phyloP scores from a whole-genome alignment of 345 rosid genomes.

The Citrus reticulata region DNA sequence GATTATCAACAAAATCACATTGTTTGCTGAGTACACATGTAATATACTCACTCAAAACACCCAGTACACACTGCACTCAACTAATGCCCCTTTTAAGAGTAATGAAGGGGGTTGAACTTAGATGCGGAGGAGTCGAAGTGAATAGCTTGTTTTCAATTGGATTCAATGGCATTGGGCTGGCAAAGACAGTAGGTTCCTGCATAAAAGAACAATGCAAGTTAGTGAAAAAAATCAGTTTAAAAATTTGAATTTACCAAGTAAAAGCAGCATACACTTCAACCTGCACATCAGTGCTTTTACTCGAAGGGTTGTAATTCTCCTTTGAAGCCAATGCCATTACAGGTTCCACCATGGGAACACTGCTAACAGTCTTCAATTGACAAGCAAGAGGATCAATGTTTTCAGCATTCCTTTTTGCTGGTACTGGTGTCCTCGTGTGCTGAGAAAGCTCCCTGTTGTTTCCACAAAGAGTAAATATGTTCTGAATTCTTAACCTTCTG shows the following conservation, averaged over 20 bases:
- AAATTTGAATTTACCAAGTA: neutral
- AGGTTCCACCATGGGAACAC: constrained; percentile 4
- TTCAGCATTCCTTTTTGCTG: constrained; percentile 18
- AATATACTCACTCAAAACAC: neutral
- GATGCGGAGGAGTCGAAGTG: constrained; percentile 42
- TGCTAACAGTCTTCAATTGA: neutral
- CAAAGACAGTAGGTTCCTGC: constrained; percentile 57
- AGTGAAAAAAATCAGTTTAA: neutral
- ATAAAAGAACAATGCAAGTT: neutral
- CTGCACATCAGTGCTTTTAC: constrained; percentile 30
- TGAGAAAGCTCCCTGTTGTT: constrained; percentile 86
- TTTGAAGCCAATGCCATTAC: constrained; percentile 26
- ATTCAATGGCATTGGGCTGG: constrained; percentile 47
- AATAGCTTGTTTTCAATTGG: constrained; percentile 59
- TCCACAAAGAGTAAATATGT: constrained; percentile 91
- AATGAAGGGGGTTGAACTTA: constrained; percentile 58
- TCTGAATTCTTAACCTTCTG: constrained; percentile 68
- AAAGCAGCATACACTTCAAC: constrained; percentile 37
- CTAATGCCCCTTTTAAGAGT: constrained; percentile 39
- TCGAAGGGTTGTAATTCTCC: constrained; percentile 47
- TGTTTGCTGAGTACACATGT: neutral
- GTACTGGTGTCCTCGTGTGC: constrained; percentile 39
- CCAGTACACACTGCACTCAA: neutral
- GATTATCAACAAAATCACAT: constrained; percentile 1
- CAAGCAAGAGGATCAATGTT: constrained; percentile 18